Evolutionary conservation across 2,329 filamentous ascomycete genomes (phyloP).

Genomic region (Talaromyces sp.): DNA sequence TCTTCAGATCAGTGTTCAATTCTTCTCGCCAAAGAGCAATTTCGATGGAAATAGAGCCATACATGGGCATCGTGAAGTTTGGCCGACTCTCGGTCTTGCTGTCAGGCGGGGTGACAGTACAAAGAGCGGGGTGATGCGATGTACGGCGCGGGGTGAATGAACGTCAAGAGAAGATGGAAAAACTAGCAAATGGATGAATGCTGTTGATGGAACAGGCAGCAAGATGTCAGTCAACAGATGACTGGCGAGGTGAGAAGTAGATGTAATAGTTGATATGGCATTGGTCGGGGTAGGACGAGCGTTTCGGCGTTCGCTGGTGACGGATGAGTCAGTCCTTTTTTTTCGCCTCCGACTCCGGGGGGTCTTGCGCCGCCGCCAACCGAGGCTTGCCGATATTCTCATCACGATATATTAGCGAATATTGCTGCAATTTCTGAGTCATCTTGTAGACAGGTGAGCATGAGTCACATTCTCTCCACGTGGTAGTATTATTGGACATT

Average conservation of each 20-base stretch:
- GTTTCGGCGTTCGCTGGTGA: not conserved
- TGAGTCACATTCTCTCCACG: not conserved
- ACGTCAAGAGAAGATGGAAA: not conserved
- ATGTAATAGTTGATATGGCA: not conserved
- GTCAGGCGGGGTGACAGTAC: constrained; percentile 15
- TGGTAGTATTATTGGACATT: not conserved
- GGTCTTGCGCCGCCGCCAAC: not conserved
- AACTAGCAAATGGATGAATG: not conserved
- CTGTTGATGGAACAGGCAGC: not conserved
- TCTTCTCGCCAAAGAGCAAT: not conserved
- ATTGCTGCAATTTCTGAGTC: not conserved
- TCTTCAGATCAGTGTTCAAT: constrained; percentile 8
- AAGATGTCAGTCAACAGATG: not conserved
- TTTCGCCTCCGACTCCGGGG: not conserved
- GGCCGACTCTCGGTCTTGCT: constrained; percentile 6
- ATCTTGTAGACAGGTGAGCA: not conserved
- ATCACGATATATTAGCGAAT: not conserved
- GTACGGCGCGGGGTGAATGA: not conserved
- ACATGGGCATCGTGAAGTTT: constrained; percentile 34
- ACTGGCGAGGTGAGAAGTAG: not conserved
- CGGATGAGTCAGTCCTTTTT: not conserved
- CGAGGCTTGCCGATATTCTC: not conserved
- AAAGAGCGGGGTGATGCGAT: not conserved
- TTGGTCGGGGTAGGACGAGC: not conserved
- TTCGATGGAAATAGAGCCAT: constrained; percentile 14